A percentile compares a stretch with the other conserved stretches of the same genome.
phyloP scores from a whole-genome alignment of 192 early-diverging fungal species.

The Coemansia sp. region DNA sequence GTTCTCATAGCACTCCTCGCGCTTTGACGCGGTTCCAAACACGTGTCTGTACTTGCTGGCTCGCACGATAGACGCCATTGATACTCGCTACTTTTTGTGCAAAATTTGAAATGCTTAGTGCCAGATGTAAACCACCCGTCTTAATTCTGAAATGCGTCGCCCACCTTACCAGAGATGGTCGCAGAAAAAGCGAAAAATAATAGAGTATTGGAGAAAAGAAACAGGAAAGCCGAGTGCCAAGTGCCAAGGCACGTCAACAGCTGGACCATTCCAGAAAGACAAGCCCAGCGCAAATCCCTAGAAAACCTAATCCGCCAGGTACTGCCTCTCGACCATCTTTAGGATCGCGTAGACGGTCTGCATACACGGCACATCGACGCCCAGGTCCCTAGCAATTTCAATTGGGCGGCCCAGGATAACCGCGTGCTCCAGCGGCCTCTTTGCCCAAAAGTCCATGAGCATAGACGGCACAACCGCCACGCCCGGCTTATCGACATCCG shows the following conservation, averaged over 20 bases:
- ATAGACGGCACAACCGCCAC: constrained; percentile 56
- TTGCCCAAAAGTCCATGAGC: constrained; percentile 58
- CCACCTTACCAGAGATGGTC: not conserved
- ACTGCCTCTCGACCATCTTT: constrained; percentile 41
- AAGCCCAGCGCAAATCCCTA: not conserved
- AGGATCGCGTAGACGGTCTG: constrained; percentile 56
- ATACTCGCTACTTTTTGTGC: not conserved
- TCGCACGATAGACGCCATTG: constrained; percentile 79
- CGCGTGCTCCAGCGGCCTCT: constrained; percentile 57
- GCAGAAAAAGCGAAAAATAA: not conserved
- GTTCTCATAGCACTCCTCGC: constrained; percentile 93
- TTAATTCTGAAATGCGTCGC: not conserved
- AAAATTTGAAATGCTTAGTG: not conserved
- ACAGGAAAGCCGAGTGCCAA: not conserved
- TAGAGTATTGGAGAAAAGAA: not conserved
- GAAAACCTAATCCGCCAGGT: not conserved
- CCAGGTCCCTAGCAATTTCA: constrained; percentile 34
- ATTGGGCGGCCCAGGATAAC: constrained; percentile 58
- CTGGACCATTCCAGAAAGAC: no score
- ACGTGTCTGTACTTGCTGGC: constrained; percentile 91
- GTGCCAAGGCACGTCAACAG: no score
- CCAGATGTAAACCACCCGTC: not conserved
- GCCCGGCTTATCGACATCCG: constrained; percentile 14
- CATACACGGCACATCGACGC: constrained; percentile 48
- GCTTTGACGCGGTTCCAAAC: constrained; percentile 84